These are phyloP conservation scores for Staphylotrichum tortipilum DNA, from an alignment of 495 filamentous ascomycete genomes.

Conservation along the genomic window DNA sequence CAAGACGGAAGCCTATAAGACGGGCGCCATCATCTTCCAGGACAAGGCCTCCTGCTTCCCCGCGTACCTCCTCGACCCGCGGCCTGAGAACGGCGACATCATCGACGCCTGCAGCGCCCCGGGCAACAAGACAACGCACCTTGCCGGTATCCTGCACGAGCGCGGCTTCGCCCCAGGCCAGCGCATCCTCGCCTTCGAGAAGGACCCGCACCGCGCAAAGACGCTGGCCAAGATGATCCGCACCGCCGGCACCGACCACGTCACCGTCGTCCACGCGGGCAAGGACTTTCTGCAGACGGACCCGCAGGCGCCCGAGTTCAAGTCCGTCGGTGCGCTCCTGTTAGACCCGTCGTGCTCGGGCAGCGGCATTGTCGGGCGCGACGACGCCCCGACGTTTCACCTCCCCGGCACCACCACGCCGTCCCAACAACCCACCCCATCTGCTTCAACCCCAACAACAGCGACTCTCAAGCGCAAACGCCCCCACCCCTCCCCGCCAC, in stretches of 20 bases:
- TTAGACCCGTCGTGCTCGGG: conserved; percentile 93
- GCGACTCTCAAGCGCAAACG: not conserved
- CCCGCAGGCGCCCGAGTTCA: conserved; percentile 43
- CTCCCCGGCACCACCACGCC: conserved; percentile 26
- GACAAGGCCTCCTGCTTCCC: conserved; percentile 97
- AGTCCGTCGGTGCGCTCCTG: conserved; percentile 62
- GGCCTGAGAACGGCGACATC: conserved; percentile 54
- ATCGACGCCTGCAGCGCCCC: conserved; percentile 90
- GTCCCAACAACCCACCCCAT: not conserved
- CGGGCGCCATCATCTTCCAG: conserved; percentile 77
- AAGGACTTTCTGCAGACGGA: conserved; percentile 73
- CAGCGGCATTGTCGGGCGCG: conserved; percentile 83
- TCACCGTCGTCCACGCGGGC: conserved; percentile 57
- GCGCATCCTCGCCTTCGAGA: conserved; percentile 60
- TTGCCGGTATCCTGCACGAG: conserved; percentile 59
- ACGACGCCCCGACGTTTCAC: conserved; percentile 58
- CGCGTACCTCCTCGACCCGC: conserved; percentile 67
- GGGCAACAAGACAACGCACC: conserved; percentile 94
- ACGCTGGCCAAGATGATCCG: conserved; percentile 76
- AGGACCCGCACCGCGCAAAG: conserved; percentile 53
- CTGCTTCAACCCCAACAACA: too few species aligned
- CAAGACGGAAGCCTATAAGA: conserved; percentile 58
- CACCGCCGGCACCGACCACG: conserved; percentile 55
- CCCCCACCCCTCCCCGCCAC: not conserved
- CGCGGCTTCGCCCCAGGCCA: not conserved